These are phyloP conservation scores for Leptographium radiaticola DNA, from an alignment of 2,329 filamentous ascomycete species.

Conservation along the genomic window DNA sequence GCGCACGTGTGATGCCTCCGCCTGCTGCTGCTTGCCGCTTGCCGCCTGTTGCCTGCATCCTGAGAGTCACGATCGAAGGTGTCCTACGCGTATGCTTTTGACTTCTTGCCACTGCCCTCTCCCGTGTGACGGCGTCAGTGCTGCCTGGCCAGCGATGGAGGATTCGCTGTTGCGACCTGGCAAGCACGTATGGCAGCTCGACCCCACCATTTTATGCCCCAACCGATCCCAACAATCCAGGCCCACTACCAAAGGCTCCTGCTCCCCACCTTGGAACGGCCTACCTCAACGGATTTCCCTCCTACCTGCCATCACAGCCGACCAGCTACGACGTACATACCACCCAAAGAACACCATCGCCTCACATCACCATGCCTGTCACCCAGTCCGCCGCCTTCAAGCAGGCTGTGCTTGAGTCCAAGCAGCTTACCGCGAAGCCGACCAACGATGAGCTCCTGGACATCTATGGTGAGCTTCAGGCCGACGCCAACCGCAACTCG, in stretches of 20 bases:
- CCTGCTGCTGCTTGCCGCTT: too few relatives aligned
- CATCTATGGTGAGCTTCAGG: constrained; percentile 33
- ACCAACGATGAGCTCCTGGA: constrained; percentile 50
- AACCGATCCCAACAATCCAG: not conserved
- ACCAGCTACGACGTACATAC: not conserved
- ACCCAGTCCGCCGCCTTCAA: constrained; percentile 34
- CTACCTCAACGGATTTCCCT: not conserved
- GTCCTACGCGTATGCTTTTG: too few relatives aligned
- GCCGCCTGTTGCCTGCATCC: too few relatives aligned
- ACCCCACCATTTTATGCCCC: not conserved
- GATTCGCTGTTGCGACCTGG: not conserved
- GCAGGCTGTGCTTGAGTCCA: constrained; percentile 47
- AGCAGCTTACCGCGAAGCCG: constrained; percentile 55
- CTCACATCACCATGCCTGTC: constrained; percentile 4
- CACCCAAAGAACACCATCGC: not conserved
- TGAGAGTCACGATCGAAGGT: too few relatives aligned
- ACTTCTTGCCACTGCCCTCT: too few relatives aligned
- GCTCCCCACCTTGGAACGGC: not conserved
- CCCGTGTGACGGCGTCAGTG: too few relatives aligned
- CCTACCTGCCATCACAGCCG: too few relatives aligned
- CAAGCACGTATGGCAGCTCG: not conserved
- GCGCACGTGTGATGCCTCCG: too few relatives aligned
- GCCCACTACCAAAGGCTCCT: not conserved
- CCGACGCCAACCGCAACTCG: constrained; percentile 16
- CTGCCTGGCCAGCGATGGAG: too few relatives aligned